Conservation (phyloP, 2,329 filamentous ascomycete genomes). For the Dactylellina parvicollis region DNA sequence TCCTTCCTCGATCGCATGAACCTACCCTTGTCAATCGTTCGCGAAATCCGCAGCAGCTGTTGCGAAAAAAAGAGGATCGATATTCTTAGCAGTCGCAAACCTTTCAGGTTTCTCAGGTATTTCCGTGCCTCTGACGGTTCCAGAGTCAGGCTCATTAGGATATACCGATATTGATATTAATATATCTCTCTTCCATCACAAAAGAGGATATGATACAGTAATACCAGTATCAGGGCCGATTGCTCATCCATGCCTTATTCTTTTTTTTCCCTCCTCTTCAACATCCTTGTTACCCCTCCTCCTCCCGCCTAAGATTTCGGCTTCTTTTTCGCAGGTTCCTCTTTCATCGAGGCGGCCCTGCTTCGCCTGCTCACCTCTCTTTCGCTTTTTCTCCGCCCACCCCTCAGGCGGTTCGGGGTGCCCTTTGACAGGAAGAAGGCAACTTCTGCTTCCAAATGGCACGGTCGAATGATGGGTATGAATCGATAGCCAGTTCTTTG, state of each 20-base stretch:
- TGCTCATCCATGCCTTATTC: conserved; percentile 21
- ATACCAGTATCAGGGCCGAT: conserved; percentile 9
- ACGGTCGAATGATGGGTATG: conserved; percentile 1
- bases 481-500: conserved; percentile 9
- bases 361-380: conserved; percentile 50
- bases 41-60: conserved; percentile 23
- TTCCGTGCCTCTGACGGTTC: background rate
- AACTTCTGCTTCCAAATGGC: conserved; percentile 9
- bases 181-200: too few relatives aligned
- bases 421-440: background rate
- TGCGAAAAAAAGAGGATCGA: conserved; percentile 9
- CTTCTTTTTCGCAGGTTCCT: conserved; percentile 51
- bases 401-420: conserved; percentile 3
- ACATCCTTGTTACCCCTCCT: conserved; percentile 31
- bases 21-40: conserved; percentile 43
- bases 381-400: conserved; percentile 10
- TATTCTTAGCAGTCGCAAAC: conserved; percentile 15
- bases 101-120: background rate
- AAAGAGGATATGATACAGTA: conserved; percentile 24
- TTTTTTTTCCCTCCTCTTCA: conserved; percentile 19
- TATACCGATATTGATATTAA: conserved; percentile 5
- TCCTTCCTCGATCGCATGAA: conserved; percentile 52
- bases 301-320: conserved; percentile 27
- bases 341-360: conserved; percentile 38
- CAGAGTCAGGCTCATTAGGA: background rate